Base-by-base conservation (phyloP, 345 rosid species). In the Mangifera indica region DNA sequence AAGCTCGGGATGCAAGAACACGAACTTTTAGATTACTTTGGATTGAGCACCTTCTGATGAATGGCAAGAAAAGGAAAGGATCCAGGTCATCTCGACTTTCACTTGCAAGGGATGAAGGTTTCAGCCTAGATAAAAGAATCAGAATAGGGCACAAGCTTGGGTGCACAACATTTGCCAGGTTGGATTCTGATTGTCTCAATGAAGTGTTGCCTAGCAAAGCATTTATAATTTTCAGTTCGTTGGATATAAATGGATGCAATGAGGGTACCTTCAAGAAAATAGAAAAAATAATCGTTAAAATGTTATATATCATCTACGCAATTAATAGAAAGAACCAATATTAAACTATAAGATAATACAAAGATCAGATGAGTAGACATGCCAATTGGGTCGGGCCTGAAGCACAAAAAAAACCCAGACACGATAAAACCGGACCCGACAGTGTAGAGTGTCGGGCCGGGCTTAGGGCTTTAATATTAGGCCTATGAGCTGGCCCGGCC, bases 141-240 rank as follows among this genome's bases (percentile, higher is more conserved):
- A 94, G 83, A 77, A 94, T 79, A 20, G 98, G 97, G 81, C 98
- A 94, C 81, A 94, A 80, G 85, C 98, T 94, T 55, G 98, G 98
- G 76, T 90, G 97, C 56, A 94, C 98, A 76, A 66, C 84, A 72
- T 86, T 94, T 62, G 74, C 86, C 44, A 87, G 84, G 83, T 81
- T 89, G 72, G 91, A 80, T 80, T 82, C 90, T 25, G 84, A 81
- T 76, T 76, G 82, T 62, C 86, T 80, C 55, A 87, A 79, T 21
- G 84, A 66, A 42, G 84, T 78, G 71, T 78, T 76, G 45, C 75
- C 78, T 59, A 92, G 91, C 72, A 80, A 77, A 66, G 84, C 95
- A 10, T 93, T 90, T 58, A 97, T 97, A 73, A 81, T 83, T 84
- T 86, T 80, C 61, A 92, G 88, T 80, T 92, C 97, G 62, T 81